Conservation (phyloP, 108 stramenopile genomes). For the Skeletonema tropicum region DNA sequence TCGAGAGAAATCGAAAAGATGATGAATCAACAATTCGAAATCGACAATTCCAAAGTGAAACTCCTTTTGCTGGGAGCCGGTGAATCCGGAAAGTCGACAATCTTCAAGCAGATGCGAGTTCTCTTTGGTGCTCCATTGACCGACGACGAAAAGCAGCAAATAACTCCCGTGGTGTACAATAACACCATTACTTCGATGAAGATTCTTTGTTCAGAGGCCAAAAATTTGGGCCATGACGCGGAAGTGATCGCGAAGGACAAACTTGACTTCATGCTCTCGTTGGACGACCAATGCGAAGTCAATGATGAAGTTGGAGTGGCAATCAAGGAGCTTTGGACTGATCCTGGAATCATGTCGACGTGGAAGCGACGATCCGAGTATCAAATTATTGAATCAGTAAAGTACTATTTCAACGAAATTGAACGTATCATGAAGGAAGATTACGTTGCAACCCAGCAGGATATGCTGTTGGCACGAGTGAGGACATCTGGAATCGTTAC, state of each 20-base stretch:
- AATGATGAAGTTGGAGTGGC: conserved; percentile 51
- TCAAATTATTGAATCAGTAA: conserved; percentile 81
- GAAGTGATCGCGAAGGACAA: conserved; percentile 52
- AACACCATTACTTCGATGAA: conserved; percentile 82
- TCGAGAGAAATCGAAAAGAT: conserved; percentile 51
- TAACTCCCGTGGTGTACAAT: conserved; percentile 83
- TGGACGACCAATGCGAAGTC: conserved; percentile 55
- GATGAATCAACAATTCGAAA: conserved; percentile 49
- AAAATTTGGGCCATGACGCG: conserved; percentile 60
- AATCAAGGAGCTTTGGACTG: conserved; percentile 68
- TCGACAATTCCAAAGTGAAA: conserved; percentile 82
- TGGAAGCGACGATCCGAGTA: conserved; percentile 81
- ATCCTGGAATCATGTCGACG: conserved; percentile 61
- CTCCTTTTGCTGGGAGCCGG: conserved; percentile 98
- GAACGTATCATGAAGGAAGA: conserved; percentile 66
- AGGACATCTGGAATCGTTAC: conserved; percentile 95
- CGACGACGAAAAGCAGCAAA: conserved; percentile 83
- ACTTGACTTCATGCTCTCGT: conserved; percentile 37
- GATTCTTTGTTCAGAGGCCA: conserved; percentile 73
- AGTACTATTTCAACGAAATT: conserved; percentile 80
- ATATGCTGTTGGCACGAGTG: conserved; percentile 96
- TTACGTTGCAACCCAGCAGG: conserved; percentile 89
- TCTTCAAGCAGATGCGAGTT: conserved; percentile 96
- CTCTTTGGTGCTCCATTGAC: conserved; percentile 75
- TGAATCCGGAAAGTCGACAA: conserved; percentile 98